Evolutionary conservation across 768 basidiomycete genomes (phyloP), one percentile per base, ranked within the genome.

Genomic region (Calocera viscosa): DNA sequence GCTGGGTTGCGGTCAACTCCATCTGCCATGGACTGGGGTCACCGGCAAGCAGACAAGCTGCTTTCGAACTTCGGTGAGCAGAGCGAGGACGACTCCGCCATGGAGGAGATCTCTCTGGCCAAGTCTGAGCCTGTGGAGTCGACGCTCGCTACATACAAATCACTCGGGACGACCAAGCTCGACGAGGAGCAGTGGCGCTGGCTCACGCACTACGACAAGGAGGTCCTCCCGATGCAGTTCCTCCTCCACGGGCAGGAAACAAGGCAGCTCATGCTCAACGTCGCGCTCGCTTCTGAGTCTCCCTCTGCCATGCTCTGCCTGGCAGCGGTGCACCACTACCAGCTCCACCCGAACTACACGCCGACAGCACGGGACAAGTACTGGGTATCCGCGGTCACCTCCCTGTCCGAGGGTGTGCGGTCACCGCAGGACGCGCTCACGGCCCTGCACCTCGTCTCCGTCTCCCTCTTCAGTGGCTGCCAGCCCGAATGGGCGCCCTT

Each of bases 401-500:
- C 53, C 22, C 53, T 60, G 14, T 60, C 53, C 30, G 53, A 60
- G 30, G 53, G 53, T 22, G 53, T 60, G 10, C 53, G 53, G 14
- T 60, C 53, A 14, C 26, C 53, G 26, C 53, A 60, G 22, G 89
- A 91, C 71, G 91, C 88, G 11, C 80, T 87, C 69, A 90, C 91
- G 2, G 89, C 91, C 2, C 73, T 90, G 47, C 89, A 90, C 74
- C 82, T 93, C 69, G 80, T 90, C 68, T 84, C 82, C 71, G 90
- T 86, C 75, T 87, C 86, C 49, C 79, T 88, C 68, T 77, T 91
- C 73, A 85, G 84, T 1, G 87, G 87, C 65, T 85, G 88, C 38
- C 76, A 78, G 64, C 82, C 80, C 19, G 83, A 86, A 71, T 93
- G 91, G 91, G 82, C 82, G 68, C 77, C 79, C 5, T 83, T 87